Evolutionary conservation across 257 asterid genomes (phyloP).

Genomic region (Galeopsis tetrahit): DNA sequence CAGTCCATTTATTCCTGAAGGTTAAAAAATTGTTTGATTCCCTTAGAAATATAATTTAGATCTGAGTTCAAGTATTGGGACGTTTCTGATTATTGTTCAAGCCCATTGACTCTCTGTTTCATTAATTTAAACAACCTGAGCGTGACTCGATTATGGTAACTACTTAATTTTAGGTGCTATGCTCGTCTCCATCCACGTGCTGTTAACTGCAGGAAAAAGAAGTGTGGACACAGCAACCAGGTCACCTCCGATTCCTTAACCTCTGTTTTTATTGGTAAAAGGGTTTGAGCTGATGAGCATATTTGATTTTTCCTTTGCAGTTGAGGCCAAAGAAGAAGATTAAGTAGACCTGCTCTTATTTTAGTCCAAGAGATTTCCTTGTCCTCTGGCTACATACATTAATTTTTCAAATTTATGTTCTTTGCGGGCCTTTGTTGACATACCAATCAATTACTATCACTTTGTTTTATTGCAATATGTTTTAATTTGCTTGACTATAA

Average conservation of each 20-base stretch:
- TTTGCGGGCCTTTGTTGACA: conserved; percentile 10
- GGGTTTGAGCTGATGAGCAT: neutral
- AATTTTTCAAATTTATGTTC: neutral
- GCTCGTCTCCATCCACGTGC: conserved; percentile 77
- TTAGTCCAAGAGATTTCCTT: neutral
- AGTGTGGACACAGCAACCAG: conserved; percentile 74
- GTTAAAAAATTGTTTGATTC: too few relatives aligned
- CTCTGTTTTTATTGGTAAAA: too few relatives aligned
- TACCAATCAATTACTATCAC: conserved; percentile 13
- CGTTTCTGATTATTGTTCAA: neutral
- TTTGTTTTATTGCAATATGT: neutral
- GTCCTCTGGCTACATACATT: neutral
- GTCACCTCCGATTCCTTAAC: conserved; percentile 24
- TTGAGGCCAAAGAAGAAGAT: conserved; percentile 80
- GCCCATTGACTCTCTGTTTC: neutral
- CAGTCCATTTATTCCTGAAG: too few relatives aligned
- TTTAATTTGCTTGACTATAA: neutral
- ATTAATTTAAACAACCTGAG: neutral
- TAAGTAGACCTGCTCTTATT: conserved; percentile 48
- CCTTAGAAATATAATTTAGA: neutral
- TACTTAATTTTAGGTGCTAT: conserved; percentile 49
- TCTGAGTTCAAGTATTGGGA: neutral
- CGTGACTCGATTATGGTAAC: neutral
- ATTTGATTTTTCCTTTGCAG: conserved; percentile 36
- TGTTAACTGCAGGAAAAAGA: conserved; percentile 72